Base-by-base conservation (phyloP, 495 filamentous ascomycete genomes). In the Penicillium cinerascens region DNA sequence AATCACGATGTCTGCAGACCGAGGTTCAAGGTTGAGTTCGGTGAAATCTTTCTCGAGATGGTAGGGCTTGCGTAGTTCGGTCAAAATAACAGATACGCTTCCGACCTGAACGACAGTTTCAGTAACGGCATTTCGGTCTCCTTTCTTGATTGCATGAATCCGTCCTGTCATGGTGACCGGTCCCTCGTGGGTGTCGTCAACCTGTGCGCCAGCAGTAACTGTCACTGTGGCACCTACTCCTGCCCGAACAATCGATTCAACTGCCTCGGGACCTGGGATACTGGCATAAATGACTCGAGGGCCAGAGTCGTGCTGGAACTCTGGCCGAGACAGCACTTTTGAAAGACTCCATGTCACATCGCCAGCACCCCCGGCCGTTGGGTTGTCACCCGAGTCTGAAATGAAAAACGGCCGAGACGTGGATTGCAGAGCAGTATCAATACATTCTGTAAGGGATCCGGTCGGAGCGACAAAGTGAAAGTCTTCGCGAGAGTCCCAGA, bases 381-480 rank as follows among this genome's bases (percentile, higher is more conserved):
- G 80, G 36, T 82, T 82, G 55, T 82, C 79, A 0, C 79, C 80
- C 0, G 78, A 82, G 58, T 83, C 80, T 0, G 79, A 82, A 40
- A 83, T 77, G 57, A 81, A 83, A 55, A 74, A 83, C 0, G 80
- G 80, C 8, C 72, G 73, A n/a, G 61, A 55, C 3, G 54, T 47
- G 1, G 79, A 78, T 35, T 56, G 47, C 16, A 82, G 54, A 1
- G 78, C 80, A 0, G 61, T 47, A 44, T 81, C 72, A 0, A 83
- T 56, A 38, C 79, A 83, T 44, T 80, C 68, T 0, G 51, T 47
- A 22, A 81, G 75, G 0, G 76, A 72, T 0, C 78, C 80, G 1
- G 77, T 78, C 1, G 79, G 78, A 0, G 78, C 80, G 6, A 78
- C 80, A 45, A 83, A 82, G 15, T 70, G 61, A 51, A 83, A 82